phyloP scores from a whole-genome alignment of 345 rosid species.

The Crucihimalaya himalaica region DNA sequence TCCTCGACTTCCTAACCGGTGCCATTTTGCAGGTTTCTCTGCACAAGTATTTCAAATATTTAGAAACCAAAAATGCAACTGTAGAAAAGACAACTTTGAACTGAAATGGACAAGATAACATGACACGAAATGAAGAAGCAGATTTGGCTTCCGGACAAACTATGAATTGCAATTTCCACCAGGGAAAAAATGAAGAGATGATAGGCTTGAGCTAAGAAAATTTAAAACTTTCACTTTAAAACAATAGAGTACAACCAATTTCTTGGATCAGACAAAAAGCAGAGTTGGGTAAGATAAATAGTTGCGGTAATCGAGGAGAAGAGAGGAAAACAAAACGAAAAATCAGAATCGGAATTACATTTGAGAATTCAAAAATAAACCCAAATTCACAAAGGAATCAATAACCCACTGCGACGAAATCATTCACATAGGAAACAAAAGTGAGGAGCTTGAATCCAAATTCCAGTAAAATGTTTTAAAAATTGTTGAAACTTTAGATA shows the following conservation, averaged over 20 bases:
- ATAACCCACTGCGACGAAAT: not conserved
- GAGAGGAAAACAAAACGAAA: not conserved
- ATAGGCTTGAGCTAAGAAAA: not conserved
- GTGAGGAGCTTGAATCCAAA: not conserved
- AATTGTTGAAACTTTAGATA: not conserved
- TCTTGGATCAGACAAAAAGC: constrained; percentile 36
- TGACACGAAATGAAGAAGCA: not conserved
- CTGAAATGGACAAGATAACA: not conserved
- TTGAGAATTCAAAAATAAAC: constrained; percentile 2
- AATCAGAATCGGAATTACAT: constrained; percentile 2
- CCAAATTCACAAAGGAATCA: constrained; percentile 14
- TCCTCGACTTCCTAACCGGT: constrained; percentile 75
- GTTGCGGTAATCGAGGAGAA: constrained; percentile 24
- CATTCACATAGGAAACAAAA: not conserved
- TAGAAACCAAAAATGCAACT: not conserved
- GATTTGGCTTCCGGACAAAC: constrained; percentile 8
- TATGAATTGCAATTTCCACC: not conserved
- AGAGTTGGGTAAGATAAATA: constrained; percentile 13
- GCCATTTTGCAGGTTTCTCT: constrained; percentile 54
- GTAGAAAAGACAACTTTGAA: not conserved
- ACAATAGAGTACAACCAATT: not conserved
- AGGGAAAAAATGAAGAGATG: not conserved
- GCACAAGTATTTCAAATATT: constrained; percentile 29
- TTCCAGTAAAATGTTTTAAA: not conserved
- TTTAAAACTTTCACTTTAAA: constrained; percentile 9